Evolutionary conservation across 495 filamentous ascomycete genomes (phyloP).

Genomic region (Aspergillus leporis): DNA sequence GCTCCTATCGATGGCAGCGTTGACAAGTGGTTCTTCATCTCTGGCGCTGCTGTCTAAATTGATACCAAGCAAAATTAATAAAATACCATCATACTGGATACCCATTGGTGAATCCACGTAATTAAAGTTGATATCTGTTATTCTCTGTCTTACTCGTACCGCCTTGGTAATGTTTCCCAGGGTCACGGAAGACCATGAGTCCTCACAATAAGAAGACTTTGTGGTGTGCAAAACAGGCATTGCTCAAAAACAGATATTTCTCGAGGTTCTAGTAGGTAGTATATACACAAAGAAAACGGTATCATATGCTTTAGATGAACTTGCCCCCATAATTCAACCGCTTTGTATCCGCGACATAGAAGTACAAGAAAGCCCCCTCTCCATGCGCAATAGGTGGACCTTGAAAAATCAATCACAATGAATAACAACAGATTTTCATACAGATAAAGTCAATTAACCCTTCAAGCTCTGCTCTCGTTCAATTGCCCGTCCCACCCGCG

Average conservation of each 20-base stretch:
- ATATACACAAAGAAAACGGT: slow-evolving; percentile 15
- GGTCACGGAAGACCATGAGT: no score
- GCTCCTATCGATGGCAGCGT: slow-evolving; percentile 94
- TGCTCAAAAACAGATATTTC: background rate
- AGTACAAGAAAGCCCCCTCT: slow-evolving; percentile 10
- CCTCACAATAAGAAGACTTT: background rate
- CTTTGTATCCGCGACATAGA: slow-evolving; percentile 11
- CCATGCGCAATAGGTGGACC: slow-evolving; percentile 16
- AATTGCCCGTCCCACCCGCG: slow-evolving; percentile 80
- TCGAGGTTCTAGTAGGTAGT: slow-evolving; percentile 5
- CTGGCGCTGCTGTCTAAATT: slow-evolving; percentile 84
- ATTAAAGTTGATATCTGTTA: background rate
- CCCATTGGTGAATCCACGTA: slow-evolving; percentile 11
- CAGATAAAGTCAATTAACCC: slow-evolving; percentile 37
- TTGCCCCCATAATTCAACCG: background rate
- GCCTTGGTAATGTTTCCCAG: no score
- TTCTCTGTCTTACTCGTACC: background rate
- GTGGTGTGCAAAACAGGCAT: background rate
- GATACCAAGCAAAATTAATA: slow-evolving; percentile 22
- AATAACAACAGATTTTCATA: slow-evolving; percentile 10
- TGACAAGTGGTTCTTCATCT: slow-evolving; percentile 99
- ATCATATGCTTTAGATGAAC: slow-evolving; percentile 21
- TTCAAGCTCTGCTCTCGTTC: slow-evolving; percentile 80
- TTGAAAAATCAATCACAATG: slow-evolving; percentile 13
- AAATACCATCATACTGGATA: slow-evolving; percentile 14